A percentile compares a stretch with the other conserved stretches of the same genome.
Conservation (phyloP, 306 rosid genomes). For the Nissolia schottii region DNA sequence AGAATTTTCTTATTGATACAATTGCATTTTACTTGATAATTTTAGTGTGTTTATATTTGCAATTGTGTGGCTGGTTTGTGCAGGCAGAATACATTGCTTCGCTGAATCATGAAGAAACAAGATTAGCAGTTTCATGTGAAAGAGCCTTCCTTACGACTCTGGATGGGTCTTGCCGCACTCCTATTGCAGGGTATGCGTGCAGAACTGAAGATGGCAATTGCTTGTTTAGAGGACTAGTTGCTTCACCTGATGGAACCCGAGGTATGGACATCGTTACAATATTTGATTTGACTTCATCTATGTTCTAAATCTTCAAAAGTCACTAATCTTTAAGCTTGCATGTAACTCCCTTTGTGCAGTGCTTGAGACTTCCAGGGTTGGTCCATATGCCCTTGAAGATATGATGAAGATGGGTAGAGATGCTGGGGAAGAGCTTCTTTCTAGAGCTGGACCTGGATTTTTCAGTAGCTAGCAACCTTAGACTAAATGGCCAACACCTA, state of each 20-base stretch:
- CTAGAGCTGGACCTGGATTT: constrained; percentile 78
- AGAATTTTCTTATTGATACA: neutral
- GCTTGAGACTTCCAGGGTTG: constrained; percentile 76
- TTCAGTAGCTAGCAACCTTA: constrained; percentile 36
- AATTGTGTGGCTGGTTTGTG: constrained; percentile 20
- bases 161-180: constrained; percentile 91
- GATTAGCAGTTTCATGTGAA: constrained; percentile 77
- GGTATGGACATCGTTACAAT: constrained; percentile 41
- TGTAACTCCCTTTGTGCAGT: constrained; percentile 35
- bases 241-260: constrained; percentile 74
- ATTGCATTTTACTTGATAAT: neutral
- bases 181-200: constrained; percentile 86
- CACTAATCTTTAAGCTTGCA: neutral
- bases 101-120: constrained; percentile 83
- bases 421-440: constrained; percentile 86
- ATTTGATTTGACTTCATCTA: neutral
- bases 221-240: constrained; percentile 85
- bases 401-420: constrained; percentile 83
- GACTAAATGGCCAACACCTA: neutral
- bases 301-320: neutral
- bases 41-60: constrained; percentile 1
- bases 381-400: constrained; percentile 52
- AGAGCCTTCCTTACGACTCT: constrained; percentile 75
- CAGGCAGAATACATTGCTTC: constrained; percentile 73
- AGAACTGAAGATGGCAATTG: constrained; percentile 69